phyloP scores from a whole-genome alignment of 1,284 basidiomycete species.

The Cryptococcus sp. region DNA sequence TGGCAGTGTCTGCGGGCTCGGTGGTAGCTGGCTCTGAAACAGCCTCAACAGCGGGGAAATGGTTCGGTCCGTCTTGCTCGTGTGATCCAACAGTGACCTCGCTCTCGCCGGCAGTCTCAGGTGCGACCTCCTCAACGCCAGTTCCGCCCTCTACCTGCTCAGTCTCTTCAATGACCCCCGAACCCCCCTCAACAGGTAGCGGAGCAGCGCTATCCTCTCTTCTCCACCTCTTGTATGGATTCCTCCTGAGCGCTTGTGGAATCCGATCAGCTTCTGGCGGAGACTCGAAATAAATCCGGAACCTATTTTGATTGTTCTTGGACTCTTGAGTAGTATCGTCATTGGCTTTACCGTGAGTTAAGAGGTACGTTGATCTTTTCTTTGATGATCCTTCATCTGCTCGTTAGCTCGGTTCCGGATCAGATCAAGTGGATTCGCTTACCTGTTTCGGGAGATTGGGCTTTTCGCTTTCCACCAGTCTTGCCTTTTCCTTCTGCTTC shows the following conservation, averaged over 20 bases:
- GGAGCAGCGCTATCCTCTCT: conserved; percentile 51
- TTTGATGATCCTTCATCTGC: conserved; percentile 25
- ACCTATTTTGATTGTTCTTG: conserved; percentile 40
- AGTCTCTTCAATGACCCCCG: background rate
- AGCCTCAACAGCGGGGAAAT: too few species aligned
- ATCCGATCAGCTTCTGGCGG: conserved; percentile 47
- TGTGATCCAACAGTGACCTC: conserved; percentile 5
- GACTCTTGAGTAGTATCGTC: conserved; percentile 21
- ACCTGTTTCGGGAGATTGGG: conserved; percentile 44
- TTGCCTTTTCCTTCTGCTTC: conserved; percentile 29
- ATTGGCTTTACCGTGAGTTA: conserved; percentile 41
- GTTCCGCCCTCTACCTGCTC: conserved; percentile 2
- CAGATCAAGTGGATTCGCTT: conserved; percentile 12
- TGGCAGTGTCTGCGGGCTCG: background rate
- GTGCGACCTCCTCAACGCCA: conserved; percentile 2
- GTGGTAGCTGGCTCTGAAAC: background rate
- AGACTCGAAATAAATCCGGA: conserved; percentile 50
- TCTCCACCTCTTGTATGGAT: conserved; percentile 60
- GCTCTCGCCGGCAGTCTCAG: background rate
- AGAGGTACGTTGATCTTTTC: conserved; percentile 38
- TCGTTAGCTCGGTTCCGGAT: conserved; percentile 13
- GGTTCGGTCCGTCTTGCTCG: too few species aligned
- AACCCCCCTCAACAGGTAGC: conserved; percentile 38
- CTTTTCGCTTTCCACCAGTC: conserved; percentile 45
- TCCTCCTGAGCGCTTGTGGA: conserved; percentile 32